Percentiles rank a stretch among this genome's conserved stretches.
phyloP scores from a whole-genome alignment of 1,284 basidiomycete genomes.

The Laetiporus sulphureus region DNA sequence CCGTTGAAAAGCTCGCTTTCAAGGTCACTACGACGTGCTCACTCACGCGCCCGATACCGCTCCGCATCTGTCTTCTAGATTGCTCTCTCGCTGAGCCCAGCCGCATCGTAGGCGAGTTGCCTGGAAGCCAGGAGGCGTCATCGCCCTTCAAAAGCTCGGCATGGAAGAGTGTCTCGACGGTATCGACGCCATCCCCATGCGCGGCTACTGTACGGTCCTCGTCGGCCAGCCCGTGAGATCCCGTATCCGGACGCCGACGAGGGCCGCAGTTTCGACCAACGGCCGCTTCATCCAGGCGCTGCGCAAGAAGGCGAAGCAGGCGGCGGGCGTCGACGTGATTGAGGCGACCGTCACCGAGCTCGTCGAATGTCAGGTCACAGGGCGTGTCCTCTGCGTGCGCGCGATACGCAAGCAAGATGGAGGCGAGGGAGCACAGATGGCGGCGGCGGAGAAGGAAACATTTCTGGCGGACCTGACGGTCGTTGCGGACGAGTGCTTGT shows the following conservation, averaged over 20 bases:
- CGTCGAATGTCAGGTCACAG: constrained; percentile 50
- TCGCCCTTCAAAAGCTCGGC: constrained; percentile 73
- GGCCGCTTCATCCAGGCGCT: constrained; percentile 87
- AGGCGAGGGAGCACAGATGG: no score
- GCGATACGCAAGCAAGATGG: no score
- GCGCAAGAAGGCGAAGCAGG: constrained; percentile 56
- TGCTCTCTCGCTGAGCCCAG: constrained; percentile 90
- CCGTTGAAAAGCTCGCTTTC: no score
- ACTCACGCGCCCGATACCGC: constrained; percentile 41
- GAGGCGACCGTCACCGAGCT: constrained; percentile 82
- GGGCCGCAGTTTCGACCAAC: constrained; percentile 89
- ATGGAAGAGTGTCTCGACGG: constrained; percentile 71
- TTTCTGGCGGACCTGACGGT: constrained; percentile 78
- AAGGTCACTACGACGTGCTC: no score
- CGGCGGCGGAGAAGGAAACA: constrained; percentile 44
- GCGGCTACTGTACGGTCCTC: constrained; percentile 86
- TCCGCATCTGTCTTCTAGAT: constrained; percentile 81
- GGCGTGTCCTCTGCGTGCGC: constrained; percentile 56
- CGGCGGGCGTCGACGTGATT: constrained; percentile 64
- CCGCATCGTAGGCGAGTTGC: constrained; percentile 94
- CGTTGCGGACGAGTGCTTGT: constrained; percentile 94
- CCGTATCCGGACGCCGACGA: constrained; percentile 77
- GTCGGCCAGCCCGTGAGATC: constrained; percentile 66
- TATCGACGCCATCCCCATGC: constrained; percentile 82
- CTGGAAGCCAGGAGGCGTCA: constrained; percentile 93